Conservation (phyloP, 768 basidiomycete species). For the Suillus occidentalis region DNA sequence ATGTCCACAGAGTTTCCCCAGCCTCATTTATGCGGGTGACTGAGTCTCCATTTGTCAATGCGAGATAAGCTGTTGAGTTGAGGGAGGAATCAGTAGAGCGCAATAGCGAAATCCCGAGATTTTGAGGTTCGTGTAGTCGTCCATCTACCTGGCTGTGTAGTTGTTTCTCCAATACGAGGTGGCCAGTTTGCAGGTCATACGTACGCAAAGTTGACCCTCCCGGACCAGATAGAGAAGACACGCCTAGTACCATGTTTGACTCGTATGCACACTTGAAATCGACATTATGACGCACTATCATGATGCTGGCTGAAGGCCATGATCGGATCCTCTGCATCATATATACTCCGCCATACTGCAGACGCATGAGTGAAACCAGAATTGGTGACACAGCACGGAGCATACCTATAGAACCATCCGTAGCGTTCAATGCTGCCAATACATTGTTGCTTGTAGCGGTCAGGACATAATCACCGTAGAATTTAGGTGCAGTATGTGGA, state of each 20-base stretch:
- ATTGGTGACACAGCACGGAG: conserved; percentile 5
- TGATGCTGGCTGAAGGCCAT: conserved; percentile 58
- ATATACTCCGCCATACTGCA: conserved; percentile 79
- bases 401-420: conserved; percentile 62
- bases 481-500: conserved; percentile 54
- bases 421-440: conserved; percentile 66
- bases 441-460: conserved; percentile 75
- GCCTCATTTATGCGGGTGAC: conserved; percentile 52
- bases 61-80: conserved; percentile 38
- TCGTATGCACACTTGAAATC: conserved; percentile 1
- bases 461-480: conserved; percentile 60
- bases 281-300: conserved; percentile 46
- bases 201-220: conserved; percentile 67
- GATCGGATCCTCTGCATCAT: conserved; percentile 69
- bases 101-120: conserved; percentile 54
- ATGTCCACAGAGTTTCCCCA: conserved; percentile 66
- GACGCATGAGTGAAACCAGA: conserved; percentile 9
- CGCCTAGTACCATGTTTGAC: conserved; percentile 39
- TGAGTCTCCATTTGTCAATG: conserved; percentile 60
- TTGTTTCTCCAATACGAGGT: conserved; percentile 62
- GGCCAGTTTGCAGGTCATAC: conserved; percentile 64
- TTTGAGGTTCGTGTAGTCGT: conserved; percentile 48
- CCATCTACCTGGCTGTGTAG: conserved; percentile 50
- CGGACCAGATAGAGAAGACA: conserved; percentile 75
- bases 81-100: conserved; percentile 38